phyloP scores from a whole-genome alignment of 78 protist species.

The Cavenderia fasciculata region DNA sequence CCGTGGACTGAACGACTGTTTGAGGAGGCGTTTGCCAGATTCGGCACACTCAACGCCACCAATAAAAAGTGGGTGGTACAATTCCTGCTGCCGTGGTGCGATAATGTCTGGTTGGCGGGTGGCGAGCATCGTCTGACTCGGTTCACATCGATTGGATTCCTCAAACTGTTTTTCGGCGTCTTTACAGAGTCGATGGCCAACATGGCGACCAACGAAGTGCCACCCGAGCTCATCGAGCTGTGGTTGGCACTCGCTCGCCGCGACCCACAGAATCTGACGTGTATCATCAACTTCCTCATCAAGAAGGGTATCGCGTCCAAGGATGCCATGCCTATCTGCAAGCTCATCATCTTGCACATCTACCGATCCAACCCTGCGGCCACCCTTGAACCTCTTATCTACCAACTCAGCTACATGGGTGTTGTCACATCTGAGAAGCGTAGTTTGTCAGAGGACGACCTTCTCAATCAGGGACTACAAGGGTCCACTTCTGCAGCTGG shows the following conservation, averaged over 20 bases:
- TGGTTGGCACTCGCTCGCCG: conserved; percentile 57
- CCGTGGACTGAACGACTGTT: conserved; percentile 57
- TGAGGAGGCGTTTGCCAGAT: conserved; percentile 62
- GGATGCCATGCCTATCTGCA: conserved; percentile 51
- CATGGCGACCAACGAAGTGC: conserved; percentile 20
- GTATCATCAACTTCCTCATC: conserved; percentile 51
- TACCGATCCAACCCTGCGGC: conserved; percentile 35
- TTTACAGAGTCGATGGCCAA: no score
- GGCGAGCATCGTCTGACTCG: not conserved
- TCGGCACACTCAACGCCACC: not conserved
- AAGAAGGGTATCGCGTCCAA: conserved; percentile 36
- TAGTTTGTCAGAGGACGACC: not conserved
- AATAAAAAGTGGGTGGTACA: conserved; percentile 58
- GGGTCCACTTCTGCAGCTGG: no score
- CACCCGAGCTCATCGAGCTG: conserved; percentile 49
- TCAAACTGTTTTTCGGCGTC: no score
- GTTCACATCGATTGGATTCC: conserved; percentile 22
- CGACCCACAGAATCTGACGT: conserved; percentile 18
- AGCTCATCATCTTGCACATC: conserved; percentile 23
- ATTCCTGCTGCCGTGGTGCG: conserved; percentile 64
- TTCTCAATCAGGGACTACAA: no score
- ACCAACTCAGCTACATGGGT: conserved; percentile 38
- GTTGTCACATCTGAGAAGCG: not conserved
- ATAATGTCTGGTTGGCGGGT: conserved; percentile 1
- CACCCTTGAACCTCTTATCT: conserved; percentile 52